phyloP scores from a whole-genome alignment of 352 stramenopile genomes.

The Elongisporangium prolatum region DNA sequence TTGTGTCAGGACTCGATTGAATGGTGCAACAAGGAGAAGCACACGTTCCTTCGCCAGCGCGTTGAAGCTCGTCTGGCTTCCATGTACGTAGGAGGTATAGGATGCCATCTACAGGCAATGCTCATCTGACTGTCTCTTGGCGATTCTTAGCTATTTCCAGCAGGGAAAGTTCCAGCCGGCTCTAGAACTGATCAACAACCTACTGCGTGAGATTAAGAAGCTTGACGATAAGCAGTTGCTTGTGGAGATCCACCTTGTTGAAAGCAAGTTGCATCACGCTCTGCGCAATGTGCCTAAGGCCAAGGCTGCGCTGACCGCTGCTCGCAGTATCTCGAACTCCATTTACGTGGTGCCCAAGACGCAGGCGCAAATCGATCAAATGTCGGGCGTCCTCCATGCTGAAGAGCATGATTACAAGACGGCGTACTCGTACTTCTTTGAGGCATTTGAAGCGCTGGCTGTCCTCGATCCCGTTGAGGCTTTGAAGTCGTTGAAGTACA shows the following conservation, averaged over 20 bases:
- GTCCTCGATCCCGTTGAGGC: conserved; percentile 85
- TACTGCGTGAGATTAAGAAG: conserved; percentile 98
- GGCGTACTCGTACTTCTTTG: conserved; percentile 99
- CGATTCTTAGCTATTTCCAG: conserved; percentile 67
- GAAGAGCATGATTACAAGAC: conserved; percentile 99
- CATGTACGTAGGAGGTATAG: conserved; percentile 47
- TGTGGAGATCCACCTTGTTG: conserved; percentile 98
- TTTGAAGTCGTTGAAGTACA: conserved; percentile 95
- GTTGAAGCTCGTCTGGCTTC: conserved; percentile 95
- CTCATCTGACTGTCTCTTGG: conserved; percentile 8
- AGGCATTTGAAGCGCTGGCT: conserved; percentile 95
- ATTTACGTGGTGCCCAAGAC: conserved; percentile 96
- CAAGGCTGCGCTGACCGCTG: conserved; percentile 95
- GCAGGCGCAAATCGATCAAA: conserved; percentile 95
- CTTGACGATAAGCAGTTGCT: conserved; percentile 99
- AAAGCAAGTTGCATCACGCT: conserved; percentile 97
- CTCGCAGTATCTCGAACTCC: conserved; percentile 96
- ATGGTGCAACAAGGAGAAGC: conserved; percentile 92
- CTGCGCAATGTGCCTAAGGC: conserved; percentile 97
- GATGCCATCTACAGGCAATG: not conserved
- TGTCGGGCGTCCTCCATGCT: conserved; percentile 96
- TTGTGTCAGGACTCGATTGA: conserved; percentile 95
- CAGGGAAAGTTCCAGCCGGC: conserved; percentile 90
- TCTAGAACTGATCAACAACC: conserved; percentile 91
- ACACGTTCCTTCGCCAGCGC: conserved; percentile 97